Base-by-base conservation (phyloP, 306 rosid genomes). In the Heteromeles arbutifolia region DNA sequence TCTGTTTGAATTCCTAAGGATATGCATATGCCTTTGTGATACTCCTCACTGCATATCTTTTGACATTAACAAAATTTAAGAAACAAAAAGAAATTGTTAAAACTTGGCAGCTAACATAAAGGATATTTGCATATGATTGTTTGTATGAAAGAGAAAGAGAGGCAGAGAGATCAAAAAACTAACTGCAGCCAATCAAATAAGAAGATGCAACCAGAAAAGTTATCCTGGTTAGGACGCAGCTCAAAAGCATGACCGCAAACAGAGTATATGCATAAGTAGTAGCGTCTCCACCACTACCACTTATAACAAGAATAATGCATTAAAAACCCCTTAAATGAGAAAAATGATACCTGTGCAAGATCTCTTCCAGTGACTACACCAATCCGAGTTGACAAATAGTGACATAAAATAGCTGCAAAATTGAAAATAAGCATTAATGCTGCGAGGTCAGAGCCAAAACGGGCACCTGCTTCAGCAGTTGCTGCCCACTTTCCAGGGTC, bases 401-500 rank as follows among this genome's bases (percentile, higher is more conserved):
- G 97, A 77, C 98, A 94, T 64, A 92, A 85, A 75, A 92, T 86
- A 72, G 98, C 98, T 69, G 93, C 96, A 70, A 92, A 83, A 80
- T 92, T 94, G 85, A 90, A 92, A 75, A 88, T 74, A 65, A 94
- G 88, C 84, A 85, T 84, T 70, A 91, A 72, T 6, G 79, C 87
- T 75, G 81, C 80, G 77, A 90, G 84, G 81, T 94, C 97, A 80
- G 83, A 86, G 78, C 93, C 98, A 86, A 90, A 90, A 65, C 85
- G 88, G 7, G 98, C 89, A 84, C 98, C 97, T 65, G 93, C 95
- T 82, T 94, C 98, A 77, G 89, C 87, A 59, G 77, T 84, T 13
- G 96, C 97, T 2, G 86, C 90, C 98, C 96, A 94, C 89, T 94
- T 94, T 76, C 97, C 98, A 80, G 98, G 98, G 82, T 94, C 97